Evolutionary conservation across 2,329 filamentous ascomycete species (phyloP), one percentile per base, ranked within the genome.

Genomic region (Proliferodiscus dingleyae): DNA sequence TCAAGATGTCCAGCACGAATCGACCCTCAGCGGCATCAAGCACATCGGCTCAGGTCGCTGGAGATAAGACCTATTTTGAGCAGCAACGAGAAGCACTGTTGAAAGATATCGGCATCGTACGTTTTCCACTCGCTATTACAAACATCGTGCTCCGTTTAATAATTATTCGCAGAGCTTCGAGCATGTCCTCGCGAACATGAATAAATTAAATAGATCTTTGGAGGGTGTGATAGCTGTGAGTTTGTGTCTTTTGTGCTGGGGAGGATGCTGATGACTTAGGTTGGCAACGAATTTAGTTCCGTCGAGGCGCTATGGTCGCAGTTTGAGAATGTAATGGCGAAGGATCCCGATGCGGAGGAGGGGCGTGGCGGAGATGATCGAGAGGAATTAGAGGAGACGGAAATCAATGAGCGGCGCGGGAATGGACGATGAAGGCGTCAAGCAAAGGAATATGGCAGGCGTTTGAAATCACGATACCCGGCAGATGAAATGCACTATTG

Each of bases 241-340:
- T 50, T 5, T 42, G 19, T 29, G 5, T 8, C 30, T 16, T 11
- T 38, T 32, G 5, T 22, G 5, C 1, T 16, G 3, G 9, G 9
- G 16, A 8, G 15, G 37, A 16, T 37, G 32, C 11, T 46, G n/a
- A 10, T 36, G 23, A 9, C 11, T 18, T 44, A 88, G 83, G 83
- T 98, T 42, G 93, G 93, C 29, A 95, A 95, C 67, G 93, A 98
- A 62, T 96, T 98, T 68, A 84, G 87, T n/a, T 90, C 89, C 3
- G 93, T 98, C 34, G 93, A 98, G 67, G 89, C 89, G 23, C 76
- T 98, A 13, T 98, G 93, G 93, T 94, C 87, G 30, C 89, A 95
- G 61, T 97, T 98, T 62, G 93, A 98, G 70, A 87, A 84, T 56
- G 90, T 97, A 58, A 97, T 96, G 90, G 87, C 80, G 7, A 87